Base-by-base conservation (phyloP, 495 filamentous ascomycete species). In the Talaromyces thailandensis region DNA sequence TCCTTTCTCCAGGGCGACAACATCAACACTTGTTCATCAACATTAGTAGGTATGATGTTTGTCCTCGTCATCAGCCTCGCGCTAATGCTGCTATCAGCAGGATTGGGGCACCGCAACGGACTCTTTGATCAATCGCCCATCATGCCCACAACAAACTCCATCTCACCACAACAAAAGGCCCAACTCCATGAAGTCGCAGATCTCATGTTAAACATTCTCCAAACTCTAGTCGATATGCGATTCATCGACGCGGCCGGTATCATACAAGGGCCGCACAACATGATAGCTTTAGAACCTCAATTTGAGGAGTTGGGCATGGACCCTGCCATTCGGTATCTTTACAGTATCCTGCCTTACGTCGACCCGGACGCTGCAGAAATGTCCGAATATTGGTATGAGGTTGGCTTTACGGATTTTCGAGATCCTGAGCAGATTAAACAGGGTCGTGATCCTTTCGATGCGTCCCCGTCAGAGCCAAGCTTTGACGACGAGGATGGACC, bases 321-420 rank as follows among this genome's bases (percentile, higher is more conserved):
- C 55, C 53, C 63, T 11, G 21, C 56, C 50, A 59, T 70, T 58
- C 63, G 65, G 43, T 69, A 70, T 60, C 65, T 70, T 6, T 70
- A 67, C 63, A 51, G 52, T 57, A 65, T 67, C 40, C 24, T 70
- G 1, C 68, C 67, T 9, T 69, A 68, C 31, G 24, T 69, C 35
- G 37, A 65, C 25, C 26, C 18, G 25, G 6, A n/a, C 9, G 28
- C 35, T 21, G 31, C 58, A 45, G 58, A 18, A 7, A 35, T 26
- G 16, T 21, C 29, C 25, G 31, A 60, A 14, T 60, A 50, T 24
- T 50, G 48, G 7, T 32, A n/a, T 6, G 32, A 18, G 0, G 16
- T 32, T 32, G 29, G 5, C 9, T 60, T 60, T 50, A 18, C 32
- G 16, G 31, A 48, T 40, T 60, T 60, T 21, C 9, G 35, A 60